phyloP scores from a whole-genome alignment of 75 land plant species.

The Larix kaempferi region DNA sequence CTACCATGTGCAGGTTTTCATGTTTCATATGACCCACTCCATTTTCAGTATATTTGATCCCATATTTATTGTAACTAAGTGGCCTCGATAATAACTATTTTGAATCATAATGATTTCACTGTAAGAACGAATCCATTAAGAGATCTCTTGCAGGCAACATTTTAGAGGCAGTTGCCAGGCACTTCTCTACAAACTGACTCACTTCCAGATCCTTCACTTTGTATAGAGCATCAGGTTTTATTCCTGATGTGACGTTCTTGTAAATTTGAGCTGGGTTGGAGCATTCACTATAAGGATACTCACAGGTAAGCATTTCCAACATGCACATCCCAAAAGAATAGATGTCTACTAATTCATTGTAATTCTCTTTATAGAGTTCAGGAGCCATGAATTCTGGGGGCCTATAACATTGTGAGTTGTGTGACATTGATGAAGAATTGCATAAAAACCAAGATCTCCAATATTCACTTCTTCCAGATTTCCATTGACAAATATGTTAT shows the following conservation, averaged over 20 bases:
- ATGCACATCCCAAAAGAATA: conserved; percentile 94
- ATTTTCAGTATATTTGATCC: conserved; percentile 7
- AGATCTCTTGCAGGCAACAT: conserved; percentile 65
- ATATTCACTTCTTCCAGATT: too few species aligned
- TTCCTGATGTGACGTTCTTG: conserved; percentile 95
- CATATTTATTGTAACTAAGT: conserved; percentile 16
- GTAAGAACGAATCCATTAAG: conserved; percentile 58
- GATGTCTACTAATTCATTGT: conserved; percentile 84
- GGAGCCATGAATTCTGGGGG: conserved; percentile 93
- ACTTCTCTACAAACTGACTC: conserved; percentile 48
- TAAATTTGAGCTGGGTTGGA: conserved; percentile 83
- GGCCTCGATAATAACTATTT: not conserved
- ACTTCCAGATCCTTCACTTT: conserved; percentile 55
- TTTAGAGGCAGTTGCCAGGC: conserved; percentile 51
- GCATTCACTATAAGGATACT: conserved; percentile 88
- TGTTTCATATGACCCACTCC: conserved; percentile 8
- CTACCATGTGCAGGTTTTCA: too few species aligned
- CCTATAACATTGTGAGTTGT: conserved; percentile 60
- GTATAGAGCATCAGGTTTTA: conserved; percentile 57
- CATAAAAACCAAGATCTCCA: conserved; percentile 59
- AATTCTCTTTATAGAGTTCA: conserved; percentile 83
- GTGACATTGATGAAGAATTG: conserved; percentile 38
- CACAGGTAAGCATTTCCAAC: conserved; percentile 85
- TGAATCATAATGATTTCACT: conserved; percentile 13
- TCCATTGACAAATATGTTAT: too few species aligned